Base-by-base conservation (phyloP, 2,329 filamentous ascomycete genomes). In the Hypomyces rosellus region DNA sequence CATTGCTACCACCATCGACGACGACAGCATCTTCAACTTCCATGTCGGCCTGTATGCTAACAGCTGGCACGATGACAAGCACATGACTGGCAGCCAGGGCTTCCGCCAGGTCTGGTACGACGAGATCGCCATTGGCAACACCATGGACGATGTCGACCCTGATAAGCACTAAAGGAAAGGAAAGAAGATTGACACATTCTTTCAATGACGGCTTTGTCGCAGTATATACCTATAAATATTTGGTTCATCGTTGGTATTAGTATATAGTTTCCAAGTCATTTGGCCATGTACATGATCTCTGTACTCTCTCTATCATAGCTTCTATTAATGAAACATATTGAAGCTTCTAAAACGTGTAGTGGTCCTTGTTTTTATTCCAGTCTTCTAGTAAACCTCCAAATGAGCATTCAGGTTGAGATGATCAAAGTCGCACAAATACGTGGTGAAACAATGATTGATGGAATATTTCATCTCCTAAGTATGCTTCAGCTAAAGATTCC, bases 51-150 rank as follows among this genome's bases (percentile, higher is more conserved):
- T 77, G 33, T 77, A 78, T 59, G 74, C 74, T 1, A 77, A 76
- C 57, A 67, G 68, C 11, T 77, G 74, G 74, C 62, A 74, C 51
- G 74, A 77, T 52, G 63, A 72, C 36, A 61, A 61, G 1, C 57
- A 63, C 13, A 65, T 71, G 60, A 62, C 64, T 43, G 73, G 71
- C 1, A 66, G 53, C 14, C 73, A 76, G 63, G 56, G 59, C 0
- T 70, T 69, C 18, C 64, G 74, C 9, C 66, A 74, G 61, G 58
- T 76, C n/a, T 78, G 73, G 72, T 75, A 69, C 55, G 75, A 77
- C 54, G 69, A 76, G 63, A 68, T 77, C 52, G 67, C 70, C 5
- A 62, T 70, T 7, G 74, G 72, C 1, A 69, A 68, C 2, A 64
- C 59, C 1, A 71, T 58, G 38, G 54, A 48, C 34, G 62, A 64